Base-by-base conservation (phyloP, 305 asterid species). In the Solanum aculeatissimum region DNA sequence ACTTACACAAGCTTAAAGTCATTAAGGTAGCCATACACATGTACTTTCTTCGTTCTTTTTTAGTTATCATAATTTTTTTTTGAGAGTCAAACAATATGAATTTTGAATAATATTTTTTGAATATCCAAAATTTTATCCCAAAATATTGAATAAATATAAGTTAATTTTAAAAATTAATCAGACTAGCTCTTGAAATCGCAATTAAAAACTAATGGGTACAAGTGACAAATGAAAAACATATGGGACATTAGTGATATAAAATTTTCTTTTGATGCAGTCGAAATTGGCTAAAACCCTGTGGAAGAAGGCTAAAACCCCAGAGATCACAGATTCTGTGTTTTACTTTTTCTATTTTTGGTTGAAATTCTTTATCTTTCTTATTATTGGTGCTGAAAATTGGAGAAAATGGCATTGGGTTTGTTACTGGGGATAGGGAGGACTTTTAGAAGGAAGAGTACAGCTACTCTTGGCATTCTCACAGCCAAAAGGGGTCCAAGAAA, bases 381-480 rank as follows among this genome's bases (percentile, higher is more conserved):
- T 3, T 69, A 15, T 69, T 69, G 53, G 3, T 6, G 79, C 9
- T 70, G 35, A 70, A 40, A 70, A n/a, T n/a, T 13, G 54, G 75
- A 18, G 19, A 66, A 84, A 85, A 92, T 95, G 98, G 89, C 98
- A 65, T 83, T 95, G 84, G 98, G 98, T 29, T 68, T 94, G 86
- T 83, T 95, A 84, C 13, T 89, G 85, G 96, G 97, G 45, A 85
- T 93, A 8, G 95, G 94, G 51, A 92, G 96, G 62, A 88, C 89
- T n/a, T 92, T 86, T 85, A 88, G 95, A 85, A 91, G 89, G 86
- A 94, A 95, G 90, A 91, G 94, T 8, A 85, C 97, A 0, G 91
- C 98, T 42, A 88, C 96, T 43, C 93, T 94, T 40, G 93, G 92
- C 86, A 95, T 95, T 62, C 89, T 95, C 40, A 94, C 98, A 16